Evolutionary conservation across 1,284 basidiomycete genomes (phyloP).

Genomic region (Peniophora sp.): DNA sequence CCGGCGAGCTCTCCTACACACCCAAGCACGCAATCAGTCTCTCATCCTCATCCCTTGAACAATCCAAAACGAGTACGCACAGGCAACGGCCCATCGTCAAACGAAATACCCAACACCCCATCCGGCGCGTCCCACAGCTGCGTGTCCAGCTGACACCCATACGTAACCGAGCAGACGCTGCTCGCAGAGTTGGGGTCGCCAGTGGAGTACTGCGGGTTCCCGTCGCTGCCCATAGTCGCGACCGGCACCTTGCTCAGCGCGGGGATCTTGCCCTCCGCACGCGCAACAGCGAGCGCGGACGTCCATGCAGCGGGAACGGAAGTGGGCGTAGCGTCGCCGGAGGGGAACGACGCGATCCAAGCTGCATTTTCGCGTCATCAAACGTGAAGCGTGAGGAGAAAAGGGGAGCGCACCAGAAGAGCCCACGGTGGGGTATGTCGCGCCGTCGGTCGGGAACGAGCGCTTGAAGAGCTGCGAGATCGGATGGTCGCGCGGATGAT

Average conservation of each 20-base stretch:
- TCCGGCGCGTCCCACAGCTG: conserved; percentile 69
- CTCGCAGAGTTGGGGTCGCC: conserved; percentile 43
- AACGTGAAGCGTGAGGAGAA: too few species aligned
- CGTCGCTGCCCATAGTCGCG: conserved; percentile 30
- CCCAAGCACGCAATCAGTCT: background rate
- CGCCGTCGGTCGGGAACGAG: too few species aligned
- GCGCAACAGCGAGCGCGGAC: conserved; percentile 55
- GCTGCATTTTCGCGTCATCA: conserved; percentile 24
- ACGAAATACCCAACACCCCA: conserved; percentile 50
- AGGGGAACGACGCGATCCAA: conserved; percentile 52
- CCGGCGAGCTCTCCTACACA: conserved; percentile 8
- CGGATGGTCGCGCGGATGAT: conserved; percentile 25
- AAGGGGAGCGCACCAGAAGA: too few species aligned
- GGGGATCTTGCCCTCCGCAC: conserved; percentile 65
- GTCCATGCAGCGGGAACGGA: conserved; percentile 57
- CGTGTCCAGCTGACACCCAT: conserved; percentile 44
- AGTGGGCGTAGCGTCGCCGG: conserved; percentile 29
- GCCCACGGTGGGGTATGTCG: too few species aligned
- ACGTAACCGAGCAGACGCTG: conserved; percentile 57
- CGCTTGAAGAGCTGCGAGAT: conserved; percentile 15
- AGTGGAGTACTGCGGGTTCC: conserved; percentile 48
- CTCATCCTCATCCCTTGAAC: too few species aligned
- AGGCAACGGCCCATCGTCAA: conserved; percentile 75
- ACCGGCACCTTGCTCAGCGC: conserved; percentile 36
- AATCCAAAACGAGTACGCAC: conserved; percentile 24